Base-by-base conservation (phyloP, 1,139 yeast species). In the Taiozyma onychis region DNA sequence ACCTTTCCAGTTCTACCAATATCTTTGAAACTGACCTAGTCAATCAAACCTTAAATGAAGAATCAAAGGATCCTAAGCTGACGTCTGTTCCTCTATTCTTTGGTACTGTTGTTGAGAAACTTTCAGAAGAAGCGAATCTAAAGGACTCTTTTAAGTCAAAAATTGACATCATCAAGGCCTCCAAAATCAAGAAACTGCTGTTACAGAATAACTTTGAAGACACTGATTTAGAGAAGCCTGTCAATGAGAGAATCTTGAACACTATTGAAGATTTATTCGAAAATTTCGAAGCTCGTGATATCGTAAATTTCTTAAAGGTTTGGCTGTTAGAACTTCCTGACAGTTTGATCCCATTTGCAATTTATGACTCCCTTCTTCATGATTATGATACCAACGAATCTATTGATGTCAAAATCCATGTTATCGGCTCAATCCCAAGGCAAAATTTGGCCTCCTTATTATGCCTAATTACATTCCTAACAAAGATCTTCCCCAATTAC, bases 261-360 rank as follows among this genome's bases (percentile, higher is more conserved):
- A 44, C 55, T 30, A 54, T 52, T 18, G 56, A 47, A 6, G 37
- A 39, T 4, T 8, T 61, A 9, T 54, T 54, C 39, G 51, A 51
- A 13, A 44, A 39, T 7, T 45, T 47, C 28, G 34, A 49, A 3
- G 16, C 52, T 0, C 43, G 41, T 9, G 61, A 57, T 30, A 55
- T 66, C 52, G 44, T 65, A 6, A 56, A 57, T 14, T 52, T 66
- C 37, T 46, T 68, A 37, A 68, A 67, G 48, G 50, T 63, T 24
- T 68, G 69, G 66, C 53, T 68, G 24, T 46, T 69, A 27, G 73
- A 69, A 50, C 50, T 68, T 28, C 70, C 70, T 1, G 70, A 68
- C 45, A 63, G 71, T 51, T 47, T 69, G 21, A 52, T 69, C 1
- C 68, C 71, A 6, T 58, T 63, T 50, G 57, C 60, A 2, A 55